Conservation (phyloP, 768 basidiomycete species). For the Boletus patriciae region DNA sequence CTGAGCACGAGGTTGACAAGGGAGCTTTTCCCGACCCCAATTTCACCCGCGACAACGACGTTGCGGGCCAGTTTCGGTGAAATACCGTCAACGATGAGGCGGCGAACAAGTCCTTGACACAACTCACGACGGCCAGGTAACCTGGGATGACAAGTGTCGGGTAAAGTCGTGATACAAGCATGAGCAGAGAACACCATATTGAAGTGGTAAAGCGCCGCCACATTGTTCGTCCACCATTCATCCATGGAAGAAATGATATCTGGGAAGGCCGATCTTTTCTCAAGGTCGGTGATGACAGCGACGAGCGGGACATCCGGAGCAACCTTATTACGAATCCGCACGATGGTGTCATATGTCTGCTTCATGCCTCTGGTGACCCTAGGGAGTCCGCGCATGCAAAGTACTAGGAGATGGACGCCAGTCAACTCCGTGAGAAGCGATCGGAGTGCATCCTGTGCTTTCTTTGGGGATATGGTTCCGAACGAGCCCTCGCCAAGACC, state of each 20-base stretch:
- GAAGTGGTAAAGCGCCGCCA: constrained; percentile 22
- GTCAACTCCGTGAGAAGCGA: constrained; percentile 26
- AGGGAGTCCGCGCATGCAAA: constrained; percentile 30
- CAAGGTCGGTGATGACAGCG: constrained; percentile 34
- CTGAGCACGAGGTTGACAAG: constrained; percentile 29
- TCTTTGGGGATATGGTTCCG: constrained; percentile 23
- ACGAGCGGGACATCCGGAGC: constrained; percentile 23
- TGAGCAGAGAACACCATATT: constrained; percentile 35
- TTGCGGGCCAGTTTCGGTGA: constrained; percentile 25
- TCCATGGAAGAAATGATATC: constrained; percentile 31
- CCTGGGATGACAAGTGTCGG: constrained; percentile 24
- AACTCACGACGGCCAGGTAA: constrained; percentile 18
- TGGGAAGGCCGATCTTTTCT: constrained; percentile 24
- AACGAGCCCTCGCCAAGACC: constrained; percentile 32
- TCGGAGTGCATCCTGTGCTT: constrained; percentile 26
- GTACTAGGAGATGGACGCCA: constrained; percentile 26
- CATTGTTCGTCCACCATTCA: constrained; percentile 41
- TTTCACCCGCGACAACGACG: constrained; percentile 26
- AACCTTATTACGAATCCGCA: constrained; percentile 20
- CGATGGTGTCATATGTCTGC: constrained; percentile 26
- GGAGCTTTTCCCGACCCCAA: constrained; percentile 32
- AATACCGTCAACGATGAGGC: constrained; percentile 17
- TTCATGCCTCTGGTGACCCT: constrained; percentile 30
- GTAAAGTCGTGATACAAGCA: constrained; percentile 23
- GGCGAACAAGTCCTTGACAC: constrained; percentile 18